Percentiles rank a stretch among this genome's conserved stretches.
Evolutionary conservation across 495 filamentous ascomycete species (phyloP).

Genomic region (Talaromyces adpressus): DNA sequence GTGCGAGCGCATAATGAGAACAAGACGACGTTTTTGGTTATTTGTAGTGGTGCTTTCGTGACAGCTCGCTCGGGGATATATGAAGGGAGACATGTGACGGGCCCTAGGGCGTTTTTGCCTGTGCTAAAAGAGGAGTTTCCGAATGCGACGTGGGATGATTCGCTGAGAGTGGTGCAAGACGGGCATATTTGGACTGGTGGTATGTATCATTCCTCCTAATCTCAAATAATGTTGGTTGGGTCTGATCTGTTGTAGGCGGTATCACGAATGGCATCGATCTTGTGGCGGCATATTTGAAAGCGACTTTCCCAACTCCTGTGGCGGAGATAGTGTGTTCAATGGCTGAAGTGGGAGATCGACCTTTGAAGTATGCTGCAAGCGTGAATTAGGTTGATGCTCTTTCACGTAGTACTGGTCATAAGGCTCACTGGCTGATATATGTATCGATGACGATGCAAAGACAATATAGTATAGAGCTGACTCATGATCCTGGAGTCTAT

Average conservation of each 20-base stretch:
- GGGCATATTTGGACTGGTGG: conserved; percentile 57
- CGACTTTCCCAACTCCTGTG: conserved; percentile 37
- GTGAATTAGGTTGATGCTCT: background rate
- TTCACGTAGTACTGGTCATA: background rate
- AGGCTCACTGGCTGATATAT: too few relatives aligned
- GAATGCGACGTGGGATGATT: conserved; percentile 36
- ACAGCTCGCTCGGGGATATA: conserved; percentile 44
- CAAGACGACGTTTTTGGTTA: conserved; percentile 39
- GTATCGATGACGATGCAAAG: background rate
- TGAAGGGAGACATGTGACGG: conserved; percentile 39
- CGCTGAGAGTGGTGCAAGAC: conserved; percentile 43
- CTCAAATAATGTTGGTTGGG: background rate
- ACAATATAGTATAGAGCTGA: background rate
- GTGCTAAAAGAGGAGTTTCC: conserved; percentile 36
- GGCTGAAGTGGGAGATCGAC: conserved; percentile 44
- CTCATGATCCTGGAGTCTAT: background rate
- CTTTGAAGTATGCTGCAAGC: conserved; percentile 28
- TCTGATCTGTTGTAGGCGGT: conserved; percentile 33
- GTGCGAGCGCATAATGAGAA: conserved; percentile 30
- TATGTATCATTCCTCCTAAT: conserved; percentile 22
- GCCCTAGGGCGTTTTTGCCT: conserved; percentile 43
- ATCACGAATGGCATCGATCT: conserved; percentile 60
- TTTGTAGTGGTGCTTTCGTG: conserved; percentile 48
- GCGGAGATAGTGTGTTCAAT: conserved; percentile 41
- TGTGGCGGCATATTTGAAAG: conserved; percentile 45